Evolutionary conservation across 2,329 filamentous ascomycete species (phyloP).

Genomic region (Pestalotiopsis sp.): DNA sequence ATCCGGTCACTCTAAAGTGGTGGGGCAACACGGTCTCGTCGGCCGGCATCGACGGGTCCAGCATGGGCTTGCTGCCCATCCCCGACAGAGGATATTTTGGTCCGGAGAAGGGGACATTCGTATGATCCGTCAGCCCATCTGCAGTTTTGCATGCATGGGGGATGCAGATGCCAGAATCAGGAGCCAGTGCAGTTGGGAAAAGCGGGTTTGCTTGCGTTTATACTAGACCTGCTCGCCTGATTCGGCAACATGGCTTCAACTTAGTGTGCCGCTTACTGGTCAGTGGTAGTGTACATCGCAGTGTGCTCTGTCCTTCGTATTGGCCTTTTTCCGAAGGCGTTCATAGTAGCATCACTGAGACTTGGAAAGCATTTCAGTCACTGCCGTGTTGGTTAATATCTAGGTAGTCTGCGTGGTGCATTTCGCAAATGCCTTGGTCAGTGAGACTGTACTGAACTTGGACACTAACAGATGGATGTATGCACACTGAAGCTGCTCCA

Average conservation of each 20-base stretch:
- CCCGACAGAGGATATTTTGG: slow-evolving; percentile 14
- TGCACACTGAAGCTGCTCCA: neutral
- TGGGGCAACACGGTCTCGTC: slow-evolving; percentile 40
- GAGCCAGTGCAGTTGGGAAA: neutral
- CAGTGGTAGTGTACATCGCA: neutral
- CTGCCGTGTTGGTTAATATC: too few relatives aligned
- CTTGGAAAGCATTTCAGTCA: too few relatives aligned
- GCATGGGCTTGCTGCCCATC: slow-evolving; percentile 10
- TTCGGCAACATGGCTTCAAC: neutral
- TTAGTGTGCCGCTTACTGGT: neutral
- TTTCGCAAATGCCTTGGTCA: too few relatives aligned
- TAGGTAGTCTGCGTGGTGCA: too few relatives aligned
- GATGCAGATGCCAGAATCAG: too few relatives aligned
- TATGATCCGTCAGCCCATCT: neutral
- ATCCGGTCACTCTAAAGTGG: slow-evolving; percentile 40
- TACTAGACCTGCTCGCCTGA: neutral
- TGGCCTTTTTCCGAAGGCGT: too few relatives aligned
- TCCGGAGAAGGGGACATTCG: slow-evolving; percentile 6
- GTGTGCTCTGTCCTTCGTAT: too few relatives aligned
- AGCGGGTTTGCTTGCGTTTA: neutral
- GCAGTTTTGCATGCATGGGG: neutral
- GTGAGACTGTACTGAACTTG: neutral
- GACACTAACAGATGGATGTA: neutral
- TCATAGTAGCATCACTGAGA: too few relatives aligned
- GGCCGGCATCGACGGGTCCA: slow-evolving; percentile 12